phyloP scores from a whole-genome alignment of 164 flowering plant genomes.

The Nymphaea thermarum region DNA sequence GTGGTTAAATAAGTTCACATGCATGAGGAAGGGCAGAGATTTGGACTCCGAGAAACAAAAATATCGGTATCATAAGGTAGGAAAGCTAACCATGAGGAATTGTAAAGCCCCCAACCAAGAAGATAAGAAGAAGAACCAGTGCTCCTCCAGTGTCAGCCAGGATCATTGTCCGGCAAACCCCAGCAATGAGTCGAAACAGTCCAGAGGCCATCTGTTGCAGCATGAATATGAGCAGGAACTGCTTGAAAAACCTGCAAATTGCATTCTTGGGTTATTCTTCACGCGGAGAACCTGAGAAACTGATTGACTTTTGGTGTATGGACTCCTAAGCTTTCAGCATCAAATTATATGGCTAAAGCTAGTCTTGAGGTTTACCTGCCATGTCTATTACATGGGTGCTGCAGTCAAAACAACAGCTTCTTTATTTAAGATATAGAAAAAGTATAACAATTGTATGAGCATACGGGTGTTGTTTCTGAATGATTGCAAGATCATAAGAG shows the following conservation, averaged over 20 bases:
- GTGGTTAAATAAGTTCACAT: too few relatives aligned
- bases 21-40: too few relatives aligned
- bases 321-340: neutral
- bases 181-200: conserved; percentile 33
- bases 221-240: conserved; percentile 25
- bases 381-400: too few relatives aligned
- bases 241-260: conserved; percentile 40
- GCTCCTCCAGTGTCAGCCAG: conserved; percentile 44
- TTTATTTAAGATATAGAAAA: too few relatives aligned
- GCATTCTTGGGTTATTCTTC: neutral
- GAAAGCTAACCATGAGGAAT: conserved; percentile 30
- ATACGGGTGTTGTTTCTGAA: too few relatives aligned
- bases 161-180: conserved; percentile 34
- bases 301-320: neutral
- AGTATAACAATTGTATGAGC: too few relatives aligned
- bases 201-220: conserved; percentile 46
- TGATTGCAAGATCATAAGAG: too few relatives aligned
- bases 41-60: too few relatives aligned
- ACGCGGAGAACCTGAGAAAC: neutral
- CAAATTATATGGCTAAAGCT: neutral
- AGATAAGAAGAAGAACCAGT: conserved; percentile 20
- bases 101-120: conserved; percentile 35
- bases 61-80: neutral
- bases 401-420: neutral
- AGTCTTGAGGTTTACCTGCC: neutral